phyloP scores from a whole-genome alignment of 495 filamentous ascomycete genomes.

The Chaetomium tenue region DNA sequence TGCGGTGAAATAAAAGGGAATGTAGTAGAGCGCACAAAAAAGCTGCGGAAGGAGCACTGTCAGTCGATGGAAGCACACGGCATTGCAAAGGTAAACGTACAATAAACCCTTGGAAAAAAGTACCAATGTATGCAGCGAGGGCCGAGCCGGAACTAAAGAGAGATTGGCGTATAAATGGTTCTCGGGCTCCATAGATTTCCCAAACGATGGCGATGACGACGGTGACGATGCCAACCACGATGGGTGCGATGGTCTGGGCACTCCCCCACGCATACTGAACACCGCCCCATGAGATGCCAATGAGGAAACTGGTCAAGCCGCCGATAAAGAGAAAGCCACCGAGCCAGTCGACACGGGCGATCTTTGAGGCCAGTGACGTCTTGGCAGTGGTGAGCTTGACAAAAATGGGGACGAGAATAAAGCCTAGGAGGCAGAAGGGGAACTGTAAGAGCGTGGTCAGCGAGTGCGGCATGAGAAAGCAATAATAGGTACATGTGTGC shows the following conservation, averaged over 20 bases:
- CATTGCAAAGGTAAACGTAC: conserved; percentile 40
- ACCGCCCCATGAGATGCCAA: conserved; percentile 59
- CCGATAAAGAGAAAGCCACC: conserved; percentile 49
- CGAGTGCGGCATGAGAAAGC: background rate
- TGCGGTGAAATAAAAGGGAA: conserved; percentile 64
- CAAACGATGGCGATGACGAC: conserved; percentile 37
- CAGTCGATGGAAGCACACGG: conserved; percentile 30
- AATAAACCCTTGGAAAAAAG: conserved; percentile 40
- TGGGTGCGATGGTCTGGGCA: conserved; percentile 47
- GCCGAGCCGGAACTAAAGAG: conserved; percentile 46
- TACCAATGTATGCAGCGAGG: conserved; percentile 39
- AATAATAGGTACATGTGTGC: background rate
- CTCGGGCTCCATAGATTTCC: conserved; percentile 43
- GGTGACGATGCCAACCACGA: conserved; percentile 43
- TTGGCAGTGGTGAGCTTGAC: conserved; percentile 37
- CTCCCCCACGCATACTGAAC: conserved; percentile 52
- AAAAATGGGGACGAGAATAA: conserved; percentile 37
- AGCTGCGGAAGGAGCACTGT: conserved; percentile 25
- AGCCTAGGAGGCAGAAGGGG: conserved; percentile 39
- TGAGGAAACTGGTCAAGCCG: conserved; percentile 49
- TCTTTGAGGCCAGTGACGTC: conserved; percentile 35
- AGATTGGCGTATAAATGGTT: conserved; percentile 54
- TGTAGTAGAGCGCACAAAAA: conserved; percentile 53
- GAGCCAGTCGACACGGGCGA: conserved; percentile 41
- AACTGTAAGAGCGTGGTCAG: conserved; percentile 25